Conservation (phyloP, 176 grass and related monocot species). For the Cymbopogon citratus region DNA sequence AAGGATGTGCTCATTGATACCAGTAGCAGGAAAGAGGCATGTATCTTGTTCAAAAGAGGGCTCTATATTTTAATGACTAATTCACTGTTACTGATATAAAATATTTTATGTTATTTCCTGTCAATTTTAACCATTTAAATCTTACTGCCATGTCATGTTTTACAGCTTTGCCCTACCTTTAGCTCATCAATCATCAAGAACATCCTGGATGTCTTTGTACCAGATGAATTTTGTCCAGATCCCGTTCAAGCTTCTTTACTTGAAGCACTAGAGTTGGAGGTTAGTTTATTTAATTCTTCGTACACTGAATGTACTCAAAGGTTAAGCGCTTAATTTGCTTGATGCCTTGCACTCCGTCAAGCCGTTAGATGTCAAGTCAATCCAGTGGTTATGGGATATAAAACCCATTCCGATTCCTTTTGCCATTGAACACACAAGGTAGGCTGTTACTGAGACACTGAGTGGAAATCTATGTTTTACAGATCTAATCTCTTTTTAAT, state of each 20-base stretch:
- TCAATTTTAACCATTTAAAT: not conserved
- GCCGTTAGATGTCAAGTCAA: not conserved
- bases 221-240: constrained; percentile 96
- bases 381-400: not conserved
- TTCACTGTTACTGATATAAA: not conserved
- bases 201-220: constrained; percentile 63
- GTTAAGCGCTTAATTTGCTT: not conserved
- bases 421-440: not conserved
- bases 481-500: not conserved
- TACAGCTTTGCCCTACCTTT: constrained; percentile 89
- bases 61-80: not conserved
- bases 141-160: constrained; percentile 13
- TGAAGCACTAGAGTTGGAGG: constrained; percentile 81
- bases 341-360: not conserved
- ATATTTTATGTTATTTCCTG: not conserved
- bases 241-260: constrained; percentile 63
- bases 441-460: not conserved
- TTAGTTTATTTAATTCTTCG: constrained; percentile 34
- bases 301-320: not conserved
- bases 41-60: not conserved
- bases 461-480: not conserved
- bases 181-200: constrained; percentile 73
- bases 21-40: constrained; percentile 72
- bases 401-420: not conserved
- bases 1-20: constrained; percentile 90